Base-by-base conservation (phyloP, 129 eudicot genomes). In the Erigeron canadensis region DNA sequence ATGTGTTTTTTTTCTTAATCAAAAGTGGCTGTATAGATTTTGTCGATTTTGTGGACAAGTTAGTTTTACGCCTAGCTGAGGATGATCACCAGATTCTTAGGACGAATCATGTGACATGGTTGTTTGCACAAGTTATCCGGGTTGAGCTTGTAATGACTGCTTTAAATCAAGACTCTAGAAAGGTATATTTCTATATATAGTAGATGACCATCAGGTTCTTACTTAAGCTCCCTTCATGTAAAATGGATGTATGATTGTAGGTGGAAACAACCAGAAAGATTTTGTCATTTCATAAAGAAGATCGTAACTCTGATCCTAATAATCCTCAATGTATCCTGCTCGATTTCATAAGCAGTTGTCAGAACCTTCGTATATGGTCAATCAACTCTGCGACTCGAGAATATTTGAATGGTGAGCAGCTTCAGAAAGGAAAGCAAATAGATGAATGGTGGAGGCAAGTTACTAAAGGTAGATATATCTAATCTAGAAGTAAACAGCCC, bases 381-480 rank as follows among this genome's bases (percentile, higher is more conserved):
- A 62, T 94, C 53, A 89, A 89, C 60, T 77, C 95, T 45, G 57
- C 90, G 10, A 89, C 93, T 71, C 84, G 98, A 74, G 98, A 94
- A 70, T 85, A 82, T 81, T 77, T 94, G 74, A 89, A 89, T 39
- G 79, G 84, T 58, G 98, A 94, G 76, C 97, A 87, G 74, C 96
- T 89, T 74, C 98, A 89, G 66, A 94, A 94, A 86, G 98, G 98
- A 82, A 94, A 94, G 75, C 98, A 89, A 71, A 94, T 94, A 58
- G 98, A 94, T 79, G 98, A 94, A 77, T 94, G 97, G 98, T 89
- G 96, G 96, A 89, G 76, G 74, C 96, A 93, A 87, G 91, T 73
- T 66, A 84, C 80, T 77, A 94, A 89, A 90, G 98, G 98, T 93
- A 85, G 19, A 60, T 18, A 21, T 44, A 40, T 43, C 7, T 44